Evolutionary conservation across 495 filamentous ascomycete species (phyloP).

Genomic region (Hyaloscypha hepaticicola): DNA sequence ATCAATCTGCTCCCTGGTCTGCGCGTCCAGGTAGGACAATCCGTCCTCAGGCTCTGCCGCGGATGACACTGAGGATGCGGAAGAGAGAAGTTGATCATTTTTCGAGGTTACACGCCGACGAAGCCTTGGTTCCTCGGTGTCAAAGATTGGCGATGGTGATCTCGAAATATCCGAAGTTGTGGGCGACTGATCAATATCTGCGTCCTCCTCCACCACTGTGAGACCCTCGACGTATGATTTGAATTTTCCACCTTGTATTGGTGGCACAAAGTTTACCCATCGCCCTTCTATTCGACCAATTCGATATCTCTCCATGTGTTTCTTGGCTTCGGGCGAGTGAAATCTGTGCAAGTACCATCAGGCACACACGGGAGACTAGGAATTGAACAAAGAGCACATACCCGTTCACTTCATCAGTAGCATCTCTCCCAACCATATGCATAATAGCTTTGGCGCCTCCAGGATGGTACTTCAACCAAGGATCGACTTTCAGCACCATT

Average conservation of each 20-base stretch:
- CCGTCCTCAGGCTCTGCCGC: constrained; percentile 45
- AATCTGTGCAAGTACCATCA: constrained; percentile 52
- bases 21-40: constrained; percentile 66
- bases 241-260: constrained; percentile 90
- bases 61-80: constrained; percentile 39
- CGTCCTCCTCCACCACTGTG: constrained; percentile 37
- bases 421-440: constrained; percentile 97
- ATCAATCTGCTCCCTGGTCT: constrained; percentile 72
- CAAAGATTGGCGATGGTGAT: constrained; percentile 66
- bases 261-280: constrained; percentile 89
- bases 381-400: constrained; percentile 47
- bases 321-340: constrained; percentile 75
- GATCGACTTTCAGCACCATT: constrained; percentile 81
- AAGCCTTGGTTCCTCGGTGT: constrained; percentile 44
- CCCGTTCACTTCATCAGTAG: constrained; percentile 92
- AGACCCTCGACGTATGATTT: constrained; percentile 50
- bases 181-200: constrained; percentile 41
- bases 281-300: constrained; percentile 79
- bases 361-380: background rate
- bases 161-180: constrained; percentile 48
- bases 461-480: constrained; percentile 86
- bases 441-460: constrained; percentile 89
- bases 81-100: constrained; percentile 19
- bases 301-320: constrained; percentile 76
- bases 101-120: constrained; percentile 18